A percentile compares a stretch with the other conserved stretches of the same genome.
Conservation (phyloP, 192 early-diverging fungal genomes). For the Funneliformis mosseae region DNA sequence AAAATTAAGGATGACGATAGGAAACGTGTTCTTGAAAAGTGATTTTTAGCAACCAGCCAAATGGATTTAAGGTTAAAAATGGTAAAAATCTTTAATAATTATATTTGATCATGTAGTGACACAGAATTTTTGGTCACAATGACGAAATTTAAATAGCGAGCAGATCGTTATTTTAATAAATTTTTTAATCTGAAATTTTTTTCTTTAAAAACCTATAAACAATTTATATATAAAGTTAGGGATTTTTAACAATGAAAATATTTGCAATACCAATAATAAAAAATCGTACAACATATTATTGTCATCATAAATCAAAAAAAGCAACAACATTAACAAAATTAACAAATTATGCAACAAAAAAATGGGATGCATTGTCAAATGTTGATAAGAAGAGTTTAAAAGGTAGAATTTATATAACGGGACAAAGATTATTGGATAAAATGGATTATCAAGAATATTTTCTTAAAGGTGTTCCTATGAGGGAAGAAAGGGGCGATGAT, state of each 20-base stretch:
- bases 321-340: constrained; percentile 48
- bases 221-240: no score
- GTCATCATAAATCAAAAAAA: constrained; percentile 43
- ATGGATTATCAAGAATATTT: constrained; percentile 77
- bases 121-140: background rate
- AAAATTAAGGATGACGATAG: no score
- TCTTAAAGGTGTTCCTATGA: constrained; percentile 65
- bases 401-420: constrained; percentile 57
- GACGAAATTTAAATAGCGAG: background rate
- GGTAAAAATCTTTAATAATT: no score
- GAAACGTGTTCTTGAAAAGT: no score
- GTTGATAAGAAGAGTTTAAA: constrained; percentile 55
- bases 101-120: no score
- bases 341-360: constrained; percentile 51
- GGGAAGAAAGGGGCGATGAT: constrained; percentile 46
- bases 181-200: no score
- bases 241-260: constrained; percentile 38
- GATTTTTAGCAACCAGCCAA: no score
- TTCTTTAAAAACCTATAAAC: no score
- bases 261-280: constrained; percentile 57
- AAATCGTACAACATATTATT: constrained; percentile 52
- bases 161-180: no score
- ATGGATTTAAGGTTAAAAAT: no score
- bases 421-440: constrained; percentile 67
- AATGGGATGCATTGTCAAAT: constrained; percentile 56